Conservation (phyloP, 805 yeast species). For the Blastobotrys attinorum region DNA sequence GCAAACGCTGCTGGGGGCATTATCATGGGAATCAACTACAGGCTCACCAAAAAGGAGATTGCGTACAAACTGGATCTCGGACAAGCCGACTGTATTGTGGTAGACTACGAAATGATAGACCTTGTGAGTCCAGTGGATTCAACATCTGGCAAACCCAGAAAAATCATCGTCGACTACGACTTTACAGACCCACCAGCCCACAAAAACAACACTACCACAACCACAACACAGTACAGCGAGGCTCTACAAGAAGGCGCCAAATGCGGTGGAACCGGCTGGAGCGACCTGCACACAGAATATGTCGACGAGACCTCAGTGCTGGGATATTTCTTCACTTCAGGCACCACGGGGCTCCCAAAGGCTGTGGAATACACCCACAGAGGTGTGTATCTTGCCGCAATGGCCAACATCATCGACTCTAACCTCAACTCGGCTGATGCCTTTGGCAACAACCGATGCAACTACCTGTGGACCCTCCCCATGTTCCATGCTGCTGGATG, state of each 20-base stretch:
- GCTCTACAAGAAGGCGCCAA: constrained; percentile 15
- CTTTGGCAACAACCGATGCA: constrained; percentile 24
- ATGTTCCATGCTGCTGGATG: constrained; percentile 33
- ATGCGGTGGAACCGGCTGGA: constrained; percentile 15
- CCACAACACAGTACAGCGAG: constrained; percentile 8
- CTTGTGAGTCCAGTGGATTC: constrained; percentile 11
- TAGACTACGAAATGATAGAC: constrained; percentile 22
- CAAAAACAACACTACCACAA: too few species aligned
- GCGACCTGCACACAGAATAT: constrained; percentile 16
- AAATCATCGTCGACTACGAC: constrained; percentile 13
- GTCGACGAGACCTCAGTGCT: constrained; percentile 18
- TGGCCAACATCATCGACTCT: constrained; percentile 27
- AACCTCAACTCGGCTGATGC: constrained; percentile 24
- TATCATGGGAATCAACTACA: constrained; percentile 29
- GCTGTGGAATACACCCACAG: constrained; percentile 33
- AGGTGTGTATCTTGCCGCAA: constrained; percentile 27
- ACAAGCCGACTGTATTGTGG: constrained; percentile 24
- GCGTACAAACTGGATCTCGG: constrained; percentile 25
- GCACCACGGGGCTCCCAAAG: constrained; percentile 32
- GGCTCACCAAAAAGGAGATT: constrained; percentile 26
- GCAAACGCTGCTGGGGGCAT: constrained; percentile 29
- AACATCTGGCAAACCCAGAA: constrained; percentile 5
- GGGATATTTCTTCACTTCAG: constrained; percentile 28
- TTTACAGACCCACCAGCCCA: neutral
- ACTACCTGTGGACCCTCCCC: constrained; percentile 32